Evolutionary conservation across 176 grass and related monocot species (phyloP).

Genomic region (Phyllostachys edulis): DNA sequence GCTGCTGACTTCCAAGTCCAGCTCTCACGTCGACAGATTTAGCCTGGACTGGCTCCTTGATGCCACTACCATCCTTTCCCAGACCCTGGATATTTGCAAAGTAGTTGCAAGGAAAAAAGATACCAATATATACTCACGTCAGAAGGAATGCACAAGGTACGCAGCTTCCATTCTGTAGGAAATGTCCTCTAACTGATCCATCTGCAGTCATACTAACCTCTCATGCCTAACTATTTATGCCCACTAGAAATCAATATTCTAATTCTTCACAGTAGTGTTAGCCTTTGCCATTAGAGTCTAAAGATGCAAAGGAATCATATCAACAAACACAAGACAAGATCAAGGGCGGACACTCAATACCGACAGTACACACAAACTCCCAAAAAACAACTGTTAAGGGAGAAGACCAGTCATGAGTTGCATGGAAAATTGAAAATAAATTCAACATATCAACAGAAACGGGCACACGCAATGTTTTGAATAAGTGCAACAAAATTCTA

Average conservation of each 20-base stretch:
- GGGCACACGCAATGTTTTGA: too few relatives aligned
- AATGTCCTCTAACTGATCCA: slow-evolving; percentile 11
- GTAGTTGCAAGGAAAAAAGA: slow-evolving; percentile 45
- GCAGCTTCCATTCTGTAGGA: slow-evolving; percentile 25
- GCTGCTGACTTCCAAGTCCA: slow-evolving; percentile 78
- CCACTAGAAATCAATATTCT: neutral
- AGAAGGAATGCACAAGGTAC: slow-evolving; percentile 23
- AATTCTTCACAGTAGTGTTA: too few relatives aligned
- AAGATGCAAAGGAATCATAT: too few relatives aligned
- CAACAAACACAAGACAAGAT: too few relatives aligned
- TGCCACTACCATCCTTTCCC: slow-evolving; percentile 89
- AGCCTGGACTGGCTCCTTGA: slow-evolving; percentile 93
- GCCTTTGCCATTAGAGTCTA: too few relatives aligned
- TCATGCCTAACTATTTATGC: neutral
- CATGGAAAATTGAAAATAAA: too few relatives aligned
- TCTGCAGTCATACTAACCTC: slow-evolving; percentile 9
- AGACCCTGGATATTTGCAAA: slow-evolving; percentile 70
- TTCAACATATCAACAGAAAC: too few relatives aligned
- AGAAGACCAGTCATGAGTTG: too few relatives aligned
- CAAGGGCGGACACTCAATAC: too few relatives aligned
- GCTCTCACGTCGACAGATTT: slow-evolving; percentile 74
- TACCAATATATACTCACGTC: slow-evolving; percentile 39
- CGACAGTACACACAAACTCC: too few relatives aligned
- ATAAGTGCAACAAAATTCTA: too few relatives aligned
- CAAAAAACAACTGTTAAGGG: too few relatives aligned